Base-by-base conservation (phyloP, 1,284 basidiomycete species). In the Papiliotrema flavescens region DNA sequence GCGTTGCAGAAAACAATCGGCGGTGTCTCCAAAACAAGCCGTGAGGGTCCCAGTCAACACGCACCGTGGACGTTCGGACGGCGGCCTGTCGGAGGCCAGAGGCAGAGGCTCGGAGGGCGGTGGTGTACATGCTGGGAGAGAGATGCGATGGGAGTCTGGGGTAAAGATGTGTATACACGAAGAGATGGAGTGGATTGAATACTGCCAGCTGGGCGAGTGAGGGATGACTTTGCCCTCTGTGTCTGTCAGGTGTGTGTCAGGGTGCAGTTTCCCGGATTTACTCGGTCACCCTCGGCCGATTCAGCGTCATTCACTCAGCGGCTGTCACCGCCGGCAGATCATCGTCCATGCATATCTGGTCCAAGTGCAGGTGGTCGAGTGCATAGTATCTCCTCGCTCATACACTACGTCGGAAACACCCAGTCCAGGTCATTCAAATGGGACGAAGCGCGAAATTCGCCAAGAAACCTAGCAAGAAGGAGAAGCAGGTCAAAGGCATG, bases 371-470 rank as follows among this genome's bases (percentile, higher is more conserved):
- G n/a, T n/a, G n/a, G n/a, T n/a, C n/a, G n/a, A n/a, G n/a, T n/a
- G n/a, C n/a, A n/a, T n/a, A n/a, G n/a, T n/a, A n/a, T n/a, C n/a
- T n/a, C n/a, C n/a, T n/a, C n/a, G n/a, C n/a, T n/a, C n/a, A n/a
- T n/a, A n/a, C n/a, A n/a, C n/a, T n/a, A n/a, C n/a, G n/a, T n/a
- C n/a, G n/a, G n/a, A n/a, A n/a, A n/a, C n/a, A n/a, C n/a, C n/a
- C n/a, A n/a, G n/a, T n/a, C n/a, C n/a, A n/a, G n/a, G n/a, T n/a
- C n/a, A n/a, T n/a, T n/a, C n/a, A n/a, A n/a, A 72, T 72, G 70
- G 70, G 70, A 26, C 56, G 70, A 55, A 68, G 66, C 24, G 68
- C 70, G 19, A 70, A 70, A 54, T 56, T 70, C 51, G 62, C 61
- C 44, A 72, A 70, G 55, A 55, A 69, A 41, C 70, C 69, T 23